Percentiles rank a stretch among this genome's conserved stretches.
Evolutionary conservation across 2,329 filamentous ascomycete species (phyloP).

Genomic region (Epichloe sp.): DNA sequence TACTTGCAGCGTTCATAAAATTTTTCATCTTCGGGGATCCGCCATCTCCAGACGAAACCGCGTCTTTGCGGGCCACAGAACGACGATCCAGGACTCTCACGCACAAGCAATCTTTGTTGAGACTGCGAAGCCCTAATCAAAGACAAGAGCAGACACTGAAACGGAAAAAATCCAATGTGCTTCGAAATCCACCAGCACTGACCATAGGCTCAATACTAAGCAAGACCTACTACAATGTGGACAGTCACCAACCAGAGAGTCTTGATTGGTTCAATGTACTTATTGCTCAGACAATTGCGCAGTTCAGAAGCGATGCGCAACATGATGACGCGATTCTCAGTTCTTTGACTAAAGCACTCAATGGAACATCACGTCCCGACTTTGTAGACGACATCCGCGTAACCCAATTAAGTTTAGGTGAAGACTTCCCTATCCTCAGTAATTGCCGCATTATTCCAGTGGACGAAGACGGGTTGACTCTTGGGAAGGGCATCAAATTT

Average conservation of each 20-base stretch:
- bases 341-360: slow-evolving; percentile 73
- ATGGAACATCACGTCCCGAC: slow-evolving; percentile 73
- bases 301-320: slow-evolving; percentile 84
- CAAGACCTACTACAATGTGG: slow-evolving; percentile 96
- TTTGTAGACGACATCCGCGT: slow-evolving; percentile 91
- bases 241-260: slow-evolving; percentile 90
- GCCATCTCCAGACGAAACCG: slow-evolving; percentile 69
- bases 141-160: slow-evolving; percentile 33
- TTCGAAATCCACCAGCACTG: slow-evolving; percentile 59
- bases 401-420: slow-evolving; percentile 84
- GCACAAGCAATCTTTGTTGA: slow-evolving; percentile 62
- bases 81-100: slow-evolving; percentile 60
- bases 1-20: slow-evolving; percentile 93
- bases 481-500: slow-evolving; percentile 37
- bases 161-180: slow-evolving; percentile 59
- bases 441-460: slow-evolving; percentile 94
- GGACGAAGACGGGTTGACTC: slow-evolving; percentile 57
- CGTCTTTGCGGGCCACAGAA: slow-evolving; percentile 60
- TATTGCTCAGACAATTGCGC: slow-evolving; percentile 90
- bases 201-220: slow-evolving; percentile 89
- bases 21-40: slow-evolving; percentile 99
- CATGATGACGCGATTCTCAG: slow-evolving; percentile 81
- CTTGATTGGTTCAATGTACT: slow-evolving; percentile 99
- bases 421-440: slow-evolving; percentile 97
- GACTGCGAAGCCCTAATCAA: slow-evolving; percentile 36